These are phyloP conservation scores for Cercospora sp. DNA, from an alignment of 2,329 filamentous ascomycete species.

Conservation along the genomic window DNA sequence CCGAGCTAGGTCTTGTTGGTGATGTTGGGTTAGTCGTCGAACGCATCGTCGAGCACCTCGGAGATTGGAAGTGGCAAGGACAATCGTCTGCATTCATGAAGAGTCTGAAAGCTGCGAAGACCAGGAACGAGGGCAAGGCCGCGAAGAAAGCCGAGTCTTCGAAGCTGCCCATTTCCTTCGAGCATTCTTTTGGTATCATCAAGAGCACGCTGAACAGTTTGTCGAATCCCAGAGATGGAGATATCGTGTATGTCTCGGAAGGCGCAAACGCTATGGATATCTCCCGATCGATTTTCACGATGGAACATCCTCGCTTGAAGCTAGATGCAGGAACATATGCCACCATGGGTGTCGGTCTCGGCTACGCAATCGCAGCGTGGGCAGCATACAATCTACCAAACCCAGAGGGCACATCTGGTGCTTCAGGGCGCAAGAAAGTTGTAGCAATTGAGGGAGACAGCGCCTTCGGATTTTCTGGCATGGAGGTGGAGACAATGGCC, in stretches of 20 bases:
- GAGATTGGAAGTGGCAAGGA: slow-evolving; percentile 49
- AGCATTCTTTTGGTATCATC: slow-evolving; percentile 55
- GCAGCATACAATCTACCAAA: slow-evolving; percentile 54
- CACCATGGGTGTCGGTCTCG: slow-evolving; percentile 61
- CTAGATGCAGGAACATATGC: slow-evolving; percentile 61
- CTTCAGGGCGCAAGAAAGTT: slow-evolving; percentile 50
- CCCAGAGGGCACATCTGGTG: slow-evolving; percentile 39
- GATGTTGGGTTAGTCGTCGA: slow-evolving; percentile 54
- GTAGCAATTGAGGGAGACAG: slow-evolving; percentile 59
- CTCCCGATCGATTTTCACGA: slow-evolving; percentile 56
- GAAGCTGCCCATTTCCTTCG: slow-evolving; percentile 52
- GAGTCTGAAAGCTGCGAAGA: slow-evolving; percentile 40
- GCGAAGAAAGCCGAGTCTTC: slow-evolving; percentile 45
- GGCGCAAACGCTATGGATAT: slow-evolving; percentile 65
- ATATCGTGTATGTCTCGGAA: slow-evolving; percentile 59
- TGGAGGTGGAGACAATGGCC: slow-evolving; percentile 60
- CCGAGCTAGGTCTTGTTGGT: slow-evolving; percentile 53
- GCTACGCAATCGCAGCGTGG: slow-evolving; percentile 59
- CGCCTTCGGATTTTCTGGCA: slow-evolving; percentile 57
- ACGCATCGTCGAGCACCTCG: slow-evolving; percentile 48
- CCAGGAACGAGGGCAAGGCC: slow-evolving; percentile 52
- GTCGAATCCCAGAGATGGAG: slow-evolving; percentile 48
- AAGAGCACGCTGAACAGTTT: slow-evolving; percentile 51
- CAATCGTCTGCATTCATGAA: slow-evolving; percentile 39
- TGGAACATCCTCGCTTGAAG: slow-evolving; percentile 56